phyloP scores from a whole-genome alignment of 352 stramenopile species.

The Blastocystis hominis region DNA sequence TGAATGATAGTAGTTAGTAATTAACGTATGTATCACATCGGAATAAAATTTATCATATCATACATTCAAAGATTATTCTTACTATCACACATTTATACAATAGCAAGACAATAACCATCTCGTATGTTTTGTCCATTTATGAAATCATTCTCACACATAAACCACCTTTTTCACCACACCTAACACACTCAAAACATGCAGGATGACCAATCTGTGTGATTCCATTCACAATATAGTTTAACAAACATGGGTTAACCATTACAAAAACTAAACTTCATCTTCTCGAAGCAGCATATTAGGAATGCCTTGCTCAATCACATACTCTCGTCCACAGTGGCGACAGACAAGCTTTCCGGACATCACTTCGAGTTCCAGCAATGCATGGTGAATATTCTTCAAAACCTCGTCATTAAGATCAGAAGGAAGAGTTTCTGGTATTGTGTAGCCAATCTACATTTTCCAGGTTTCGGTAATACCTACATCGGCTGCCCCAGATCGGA shows the following conservation, averaged over 20 bases:
- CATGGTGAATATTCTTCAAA: slow-evolving; percentile 73
- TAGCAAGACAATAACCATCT: background rate
- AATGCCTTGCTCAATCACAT: slow-evolving; percentile 75
- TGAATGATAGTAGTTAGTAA: no score
- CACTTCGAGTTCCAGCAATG: slow-evolving; percentile 74
- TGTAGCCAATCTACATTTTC: slow-evolving; percentile 63
- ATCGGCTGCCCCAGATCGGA: slow-evolving; percentile 68
- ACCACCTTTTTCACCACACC: background rate
- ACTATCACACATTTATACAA: background rate
- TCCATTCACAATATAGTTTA: background rate
- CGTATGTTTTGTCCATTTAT: background rate
- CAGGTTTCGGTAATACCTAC: slow-evolving; percentile 65
- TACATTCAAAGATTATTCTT: no score
- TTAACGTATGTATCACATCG: no score
- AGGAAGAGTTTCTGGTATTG: slow-evolving; percentile 64
- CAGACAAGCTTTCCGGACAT: slow-evolving; percentile 76
- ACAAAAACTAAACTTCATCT: slow-evolving; percentile 70
- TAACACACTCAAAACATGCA: background rate
- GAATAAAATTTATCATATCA: no score
- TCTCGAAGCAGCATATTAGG: slow-evolving; percentile 80
- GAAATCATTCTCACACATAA: no score
- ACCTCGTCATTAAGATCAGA: slow-evolving; percentile 66
- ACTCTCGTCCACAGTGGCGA: slow-evolving; percentile 72
- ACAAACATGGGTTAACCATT: background rate
- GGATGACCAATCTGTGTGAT: background rate